A percentile compares a stretch with the other conserved stretches of the same genome.
phyloP scores from a whole-genome alignment of 768 basidiomycete species.

The Tricholoma sp. region DNA sequence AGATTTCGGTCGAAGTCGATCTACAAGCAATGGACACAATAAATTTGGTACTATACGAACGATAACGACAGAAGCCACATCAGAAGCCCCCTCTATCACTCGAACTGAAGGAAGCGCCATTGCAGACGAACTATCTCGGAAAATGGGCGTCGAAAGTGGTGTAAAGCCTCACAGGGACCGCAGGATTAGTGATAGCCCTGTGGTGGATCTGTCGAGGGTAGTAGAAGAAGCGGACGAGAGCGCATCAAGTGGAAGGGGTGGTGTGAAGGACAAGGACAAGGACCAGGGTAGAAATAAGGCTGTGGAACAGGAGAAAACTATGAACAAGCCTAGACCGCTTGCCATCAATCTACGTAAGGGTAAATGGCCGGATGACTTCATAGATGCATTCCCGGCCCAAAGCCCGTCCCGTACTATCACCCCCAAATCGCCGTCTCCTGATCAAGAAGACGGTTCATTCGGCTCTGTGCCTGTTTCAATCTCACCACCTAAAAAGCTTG shows the following conservation, averaged over 20 bases:
- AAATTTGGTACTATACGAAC: constrained; percentile 79
- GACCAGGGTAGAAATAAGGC: constrained; percentile 16
- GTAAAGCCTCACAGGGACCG: constrained; percentile 43
- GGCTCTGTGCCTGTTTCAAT: constrained; percentile 29
- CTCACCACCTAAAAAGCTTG: constrained; percentile 51
- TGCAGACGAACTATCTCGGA: constrained; percentile 44
- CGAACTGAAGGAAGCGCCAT: constrained; percentile 60
- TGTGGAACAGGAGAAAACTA: constrained; percentile 16
- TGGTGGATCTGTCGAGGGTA: constrained; percentile 61
- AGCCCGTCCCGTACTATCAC: constrained; percentile 23
- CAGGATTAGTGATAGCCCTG: constrained; percentile 56
- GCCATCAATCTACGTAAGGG: constrained; percentile 66
- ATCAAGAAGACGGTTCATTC: constrained; percentile 18
- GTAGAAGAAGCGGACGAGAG: constrained; percentile 68
- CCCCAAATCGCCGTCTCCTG: constrained; percentile 23
- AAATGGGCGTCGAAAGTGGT: constrained; percentile 17
- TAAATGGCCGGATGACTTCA: constrained; percentile 81
- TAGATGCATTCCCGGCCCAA: constrained; percentile 49
- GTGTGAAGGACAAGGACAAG: constrained; percentile 17
- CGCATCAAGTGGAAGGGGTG: constrained; percentile 38
- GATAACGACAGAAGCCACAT: constrained; percentile 78
- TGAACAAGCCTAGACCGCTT: constrained; percentile 24
- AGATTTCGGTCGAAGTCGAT: constrained; percentile 29
- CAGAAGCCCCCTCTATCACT: constrained; percentile 63
- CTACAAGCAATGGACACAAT: constrained; percentile 39